Percentiles rank a stretch among this genome's conserved stretches.
phyloP scores from a whole-genome alignment of 139 green algal species.

The Klebsormidium nitens region DNA sequence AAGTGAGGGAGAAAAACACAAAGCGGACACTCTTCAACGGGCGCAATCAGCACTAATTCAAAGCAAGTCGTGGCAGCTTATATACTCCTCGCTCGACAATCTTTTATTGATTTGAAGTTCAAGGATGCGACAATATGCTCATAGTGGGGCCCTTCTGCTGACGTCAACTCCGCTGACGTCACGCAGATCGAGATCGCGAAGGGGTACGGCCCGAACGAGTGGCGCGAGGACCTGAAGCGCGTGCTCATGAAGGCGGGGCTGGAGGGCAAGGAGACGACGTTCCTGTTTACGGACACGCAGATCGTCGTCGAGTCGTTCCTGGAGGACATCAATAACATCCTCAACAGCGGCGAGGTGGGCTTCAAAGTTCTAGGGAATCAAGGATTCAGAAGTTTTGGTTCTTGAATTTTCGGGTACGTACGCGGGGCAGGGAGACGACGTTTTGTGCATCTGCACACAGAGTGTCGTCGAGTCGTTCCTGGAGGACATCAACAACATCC shows the following conservation, averaged over 20 bases:
- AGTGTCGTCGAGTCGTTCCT: conserved; percentile 72
- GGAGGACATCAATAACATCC: conserved; percentile 82
- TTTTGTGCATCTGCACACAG: conserved; percentile 73
- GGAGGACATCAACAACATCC: conserved; percentile 80
- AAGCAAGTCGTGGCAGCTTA: no score
- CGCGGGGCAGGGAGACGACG: no score
- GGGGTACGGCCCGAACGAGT: conserved; percentile 56
- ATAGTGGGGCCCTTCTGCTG: no score
- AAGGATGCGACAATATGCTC: no score
- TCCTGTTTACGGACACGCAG: conserved; percentile 79
- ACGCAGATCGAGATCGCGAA: conserved; percentile 75
- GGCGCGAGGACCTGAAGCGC: conserved; percentile 59
- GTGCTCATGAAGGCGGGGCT: conserved; percentile 66
- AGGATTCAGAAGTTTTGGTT: no score
- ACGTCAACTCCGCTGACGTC: no score
- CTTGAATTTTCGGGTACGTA: no score
- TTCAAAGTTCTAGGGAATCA: not conserved
- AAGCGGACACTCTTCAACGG: no score
- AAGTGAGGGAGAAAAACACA: no score
- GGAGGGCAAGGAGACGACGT: conserved; percentile 64
- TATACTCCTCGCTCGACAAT: no score
- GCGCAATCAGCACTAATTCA: no score
- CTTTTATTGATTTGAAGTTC: no score
- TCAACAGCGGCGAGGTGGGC: conserved; percentile 60
- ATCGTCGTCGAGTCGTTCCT: conserved; percentile 74